phyloP scores from a whole-genome alignment of 352 stramenopile species.

The Phytophthora tubulina region DNA sequence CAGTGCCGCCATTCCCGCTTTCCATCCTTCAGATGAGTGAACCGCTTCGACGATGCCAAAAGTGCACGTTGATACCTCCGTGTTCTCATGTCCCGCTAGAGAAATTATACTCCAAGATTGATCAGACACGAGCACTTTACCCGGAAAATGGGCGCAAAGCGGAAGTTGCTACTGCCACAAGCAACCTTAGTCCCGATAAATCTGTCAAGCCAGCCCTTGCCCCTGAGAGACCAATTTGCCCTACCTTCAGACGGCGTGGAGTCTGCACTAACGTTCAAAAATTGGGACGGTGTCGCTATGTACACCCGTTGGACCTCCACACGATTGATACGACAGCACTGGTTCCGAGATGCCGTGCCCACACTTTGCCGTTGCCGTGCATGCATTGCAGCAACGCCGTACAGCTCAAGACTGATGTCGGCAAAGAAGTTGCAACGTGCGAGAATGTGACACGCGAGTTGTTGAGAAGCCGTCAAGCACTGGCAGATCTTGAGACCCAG shows the following conservation, averaged over 20 bases:
- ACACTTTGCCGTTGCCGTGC: conserved; percentile 71
- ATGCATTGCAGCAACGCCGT: conserved; percentile 62
- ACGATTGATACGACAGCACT: conserved; percentile 59
- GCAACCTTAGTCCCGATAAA: not conserved
- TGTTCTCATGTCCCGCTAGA: conserved; percentile 65
- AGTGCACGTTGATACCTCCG: conserved; percentile 74
- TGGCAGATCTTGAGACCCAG: conserved; percentile 60
- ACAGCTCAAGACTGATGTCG: conserved; percentile 34
- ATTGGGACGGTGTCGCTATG: conserved; percentile 70
- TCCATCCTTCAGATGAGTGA: conserved; percentile 69
- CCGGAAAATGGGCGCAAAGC: conserved; percentile 32
- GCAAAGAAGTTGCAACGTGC: conserved; percentile 29
- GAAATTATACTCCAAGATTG: conserved; percentile 55
- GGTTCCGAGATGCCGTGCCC: conserved; percentile 49
- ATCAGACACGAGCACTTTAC: conserved; percentile 60
- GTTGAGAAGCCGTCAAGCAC: conserved; percentile 36
- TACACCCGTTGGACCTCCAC: conserved; percentile 62
- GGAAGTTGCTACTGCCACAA: not conserved
- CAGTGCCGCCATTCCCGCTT: conserved; percentile 53
- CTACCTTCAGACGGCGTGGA: conserved; percentile 57
- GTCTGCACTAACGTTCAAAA: conserved; percentile 72
- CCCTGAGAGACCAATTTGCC: conserved; percentile 42
- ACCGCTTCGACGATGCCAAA: conserved; percentile 64
- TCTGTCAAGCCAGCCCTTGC: not conserved
- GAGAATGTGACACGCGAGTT: conserved; percentile 50